Conservation (phyloP, 495 filamentous ascomycete genomes). For the Aspergillus sclerotioniger region DNA sequence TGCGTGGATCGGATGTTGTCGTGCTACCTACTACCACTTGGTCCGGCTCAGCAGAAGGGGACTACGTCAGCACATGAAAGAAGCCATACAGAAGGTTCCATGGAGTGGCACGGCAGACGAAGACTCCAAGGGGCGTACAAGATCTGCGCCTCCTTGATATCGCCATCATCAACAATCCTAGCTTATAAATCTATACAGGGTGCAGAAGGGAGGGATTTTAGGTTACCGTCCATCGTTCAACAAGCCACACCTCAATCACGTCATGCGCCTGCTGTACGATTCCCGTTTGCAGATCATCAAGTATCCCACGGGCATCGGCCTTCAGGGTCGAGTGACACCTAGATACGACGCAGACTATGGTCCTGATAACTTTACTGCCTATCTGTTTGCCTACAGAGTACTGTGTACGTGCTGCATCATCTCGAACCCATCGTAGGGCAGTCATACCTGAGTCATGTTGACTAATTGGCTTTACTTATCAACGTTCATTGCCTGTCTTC, state of each 20-base stretch:
- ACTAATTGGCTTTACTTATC: too few species aligned
- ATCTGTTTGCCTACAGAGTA: too few species aligned
- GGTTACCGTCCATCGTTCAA: background rate
- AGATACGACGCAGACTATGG: too few species aligned
- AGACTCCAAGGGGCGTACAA: constrained; percentile 14
- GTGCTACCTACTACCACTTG: background rate
- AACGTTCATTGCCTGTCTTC: too few species aligned
- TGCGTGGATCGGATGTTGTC: background rate
- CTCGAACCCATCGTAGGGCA: too few species aligned
- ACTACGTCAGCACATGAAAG: constrained; percentile 2
- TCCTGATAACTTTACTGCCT: too few species aligned
- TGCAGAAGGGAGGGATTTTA: background rate
- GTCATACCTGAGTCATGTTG: too few species aligned
- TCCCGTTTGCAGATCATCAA: background rate
- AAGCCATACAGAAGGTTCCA: constrained; percentile 8
- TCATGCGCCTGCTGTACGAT: background rate
- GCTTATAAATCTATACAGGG: background rate
- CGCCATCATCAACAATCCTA: background rate
- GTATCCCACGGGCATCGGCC: too few species aligned
- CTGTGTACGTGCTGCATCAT: too few species aligned
- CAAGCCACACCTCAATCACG: background rate
- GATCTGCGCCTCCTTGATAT: constrained; percentile 3
- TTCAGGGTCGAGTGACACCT: too few species aligned
- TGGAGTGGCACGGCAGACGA: constrained; percentile 16
- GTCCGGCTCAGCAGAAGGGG: background rate